Conservation (phyloP, 1,284 basidiomycete genomes). For the Cutaneotrichosporon sp. region DNA sequence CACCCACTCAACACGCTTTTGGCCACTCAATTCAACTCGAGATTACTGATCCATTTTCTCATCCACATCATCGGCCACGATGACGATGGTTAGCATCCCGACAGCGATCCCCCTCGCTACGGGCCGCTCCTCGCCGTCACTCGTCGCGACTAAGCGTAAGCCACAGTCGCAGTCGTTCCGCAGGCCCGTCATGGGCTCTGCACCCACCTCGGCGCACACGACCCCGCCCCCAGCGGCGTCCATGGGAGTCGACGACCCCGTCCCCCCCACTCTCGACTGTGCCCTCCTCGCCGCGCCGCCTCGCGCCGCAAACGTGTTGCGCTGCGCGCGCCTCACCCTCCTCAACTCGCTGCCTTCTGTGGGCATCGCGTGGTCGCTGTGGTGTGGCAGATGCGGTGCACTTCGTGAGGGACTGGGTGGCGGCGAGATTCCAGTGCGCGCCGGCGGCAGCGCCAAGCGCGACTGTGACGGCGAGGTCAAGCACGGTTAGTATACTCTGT, state of each 20-base stretch:
- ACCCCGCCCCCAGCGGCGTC: neutral
- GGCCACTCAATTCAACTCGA: neutral
- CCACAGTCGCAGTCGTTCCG: neutral
- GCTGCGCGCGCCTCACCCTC: constrained; percentile 16
- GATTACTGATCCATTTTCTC: neutral
- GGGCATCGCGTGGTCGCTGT: constrained; percentile 33
- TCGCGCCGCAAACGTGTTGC: constrained; percentile 10
- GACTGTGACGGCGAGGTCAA: constrained; percentile 7
- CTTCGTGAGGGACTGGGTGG: constrained; percentile 31
- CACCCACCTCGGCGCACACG: no score
- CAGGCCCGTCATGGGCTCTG: neutral
- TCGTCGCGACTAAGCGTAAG: neutral
- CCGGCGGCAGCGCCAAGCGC: neutral
- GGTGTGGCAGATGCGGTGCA: constrained; percentile 25
- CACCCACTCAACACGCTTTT: no score
- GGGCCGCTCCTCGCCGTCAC: constrained; percentile 4
- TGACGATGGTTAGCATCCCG: constrained; percentile 13
- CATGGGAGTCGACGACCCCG: neutral
- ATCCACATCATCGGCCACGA: constrained; percentile 2
- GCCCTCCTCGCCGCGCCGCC: constrained; percentile 4
- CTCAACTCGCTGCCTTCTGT: constrained; percentile 9
- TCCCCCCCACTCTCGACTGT: constrained; percentile 13
- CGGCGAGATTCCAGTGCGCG: constrained; percentile 9
- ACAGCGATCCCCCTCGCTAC: constrained; percentile 5
- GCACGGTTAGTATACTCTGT: neutral